Base-by-base conservation (phyloP, 2,329 filamentous ascomycete genomes). In the Pochonia chlamydosporia region DNA sequence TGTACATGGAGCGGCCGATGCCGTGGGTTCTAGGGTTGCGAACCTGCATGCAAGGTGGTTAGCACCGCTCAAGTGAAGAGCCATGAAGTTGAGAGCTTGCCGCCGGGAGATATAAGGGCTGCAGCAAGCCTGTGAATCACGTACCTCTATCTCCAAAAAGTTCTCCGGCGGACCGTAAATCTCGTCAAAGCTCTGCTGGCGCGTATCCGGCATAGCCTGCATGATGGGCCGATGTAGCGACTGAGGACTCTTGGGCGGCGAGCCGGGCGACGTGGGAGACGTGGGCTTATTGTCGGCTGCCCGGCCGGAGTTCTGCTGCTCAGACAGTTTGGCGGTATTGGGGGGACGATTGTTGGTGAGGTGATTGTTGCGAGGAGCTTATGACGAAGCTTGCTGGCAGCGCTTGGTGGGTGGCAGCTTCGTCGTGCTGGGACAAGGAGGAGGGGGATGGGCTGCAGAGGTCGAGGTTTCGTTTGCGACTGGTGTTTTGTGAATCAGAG, bases 141-240 rank as follows among this genome's bases (percentile, higher is more conserved):
- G 53, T 49, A 93, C 91, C 78, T 99, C 93, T 54, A 99, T 96
- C 75, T 99, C 93, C 46, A 99, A 81, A 65, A 97, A 96, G 75
- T 99, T 99, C 77, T 99, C 93, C 5, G 93, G 93, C 41, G 92
- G 89, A 13, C 91, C 93, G 69, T 99, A 99, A 67, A 97, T 96
- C 78, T 99, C 93, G 72, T 99, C 93, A 65, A 96, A 97, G 63
- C 87, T 93, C 75, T 99, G 93, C 71, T 88, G 83, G 61, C 91
- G 87, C 57, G 87, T 82, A 63, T 84, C 81, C 41, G 81, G 81
- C 73, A 85, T 80, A 53, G 80, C 77, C 69, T 82, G 79, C 73
- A 85, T 76, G 61, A 77, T 78, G 57, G 76, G 74, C 51, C 74
- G 68, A 58, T 75, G 73, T 43, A 53, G 43, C 30, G 44, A 48